Evolutionary conservation across 331 rosid genomes (phyloP), one percentile per base, ranked within the genome.

Genomic region (Prunus yedoensis): DNA sequence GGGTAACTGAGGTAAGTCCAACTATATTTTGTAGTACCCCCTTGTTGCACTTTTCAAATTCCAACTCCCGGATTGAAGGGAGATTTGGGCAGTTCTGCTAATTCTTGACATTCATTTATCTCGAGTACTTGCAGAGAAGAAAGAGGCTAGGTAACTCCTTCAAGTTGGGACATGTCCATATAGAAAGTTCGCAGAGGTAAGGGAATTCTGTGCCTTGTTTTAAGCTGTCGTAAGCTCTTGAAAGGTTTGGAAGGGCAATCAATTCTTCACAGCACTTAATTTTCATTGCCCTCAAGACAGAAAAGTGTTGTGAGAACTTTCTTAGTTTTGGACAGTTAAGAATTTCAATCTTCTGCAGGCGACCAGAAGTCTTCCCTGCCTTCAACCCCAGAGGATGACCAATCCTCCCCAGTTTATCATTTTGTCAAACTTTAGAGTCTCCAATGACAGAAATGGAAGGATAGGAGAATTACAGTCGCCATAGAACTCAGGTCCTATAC

Each of bases 321-420:
- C 70, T 53, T 18, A 82, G 74, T 80, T 82, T 82, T 6, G 83
- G 83, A 74, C 83, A 82, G 69, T 82, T 69, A 11, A 27, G 41
- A 45, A 82, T 74, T 46, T 82, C 83, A 25, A 82, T 68, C 41
- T 69, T 64, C 67, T 68, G 25, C 11, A 83, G 78, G n/a, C 16
- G 18, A 25, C 27, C n/a, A 41, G 3, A 79, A 83, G 35, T 66
- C 67, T 27, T 23, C 80, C 12, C 62, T 7, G 14, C 67, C 78
- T 68, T 58, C 80, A 78, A 64, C 46, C 41, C 72, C 83, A 49
- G 72, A 70, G 58, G 68, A 64, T 2, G 68, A 50, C 86, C 83
- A 83, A 7, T 75, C 72, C 30, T 83, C 72, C 83, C 72, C n/a
- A 79, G 18, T 71, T 80, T 66, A 50, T 14, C 86, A 83, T 79